These are phyloP conservation scores for Lecanicillium sp. DNA, from an alignment of 2,329 filamentous ascomycete species.

Conservation along the genomic window DNA sequence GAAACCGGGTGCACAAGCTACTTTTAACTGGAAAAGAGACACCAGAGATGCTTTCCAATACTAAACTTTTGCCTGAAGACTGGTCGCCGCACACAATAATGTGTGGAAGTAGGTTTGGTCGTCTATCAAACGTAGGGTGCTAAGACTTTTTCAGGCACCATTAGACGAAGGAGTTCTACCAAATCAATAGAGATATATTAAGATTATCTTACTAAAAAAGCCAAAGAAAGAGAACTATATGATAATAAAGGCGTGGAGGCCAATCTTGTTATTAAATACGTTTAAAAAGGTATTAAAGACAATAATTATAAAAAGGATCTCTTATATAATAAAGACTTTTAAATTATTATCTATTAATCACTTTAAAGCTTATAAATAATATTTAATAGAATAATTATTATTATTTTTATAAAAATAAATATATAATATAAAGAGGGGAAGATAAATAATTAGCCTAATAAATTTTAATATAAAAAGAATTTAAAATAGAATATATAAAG, in stretches of 20 bases:
- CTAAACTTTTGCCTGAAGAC: constrained; percentile 50
- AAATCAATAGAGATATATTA: no score
- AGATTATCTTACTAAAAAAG: no score
- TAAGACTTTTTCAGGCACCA: no score
- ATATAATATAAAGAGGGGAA: constrained; percentile 12
- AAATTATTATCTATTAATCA: constrained; percentile 14
- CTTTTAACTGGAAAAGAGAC: constrained; percentile 49
- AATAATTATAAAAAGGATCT: no score
- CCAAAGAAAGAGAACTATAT: no score
- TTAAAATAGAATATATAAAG: constrained; percentile 34
- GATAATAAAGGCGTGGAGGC: no score
- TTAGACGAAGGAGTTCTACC: no score
- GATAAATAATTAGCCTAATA: constrained; percentile 26
- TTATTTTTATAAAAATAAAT: constrained; percentile 13
- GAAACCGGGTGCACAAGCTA: constrained; percentile 48
- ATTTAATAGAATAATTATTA: constrained; percentile 16
- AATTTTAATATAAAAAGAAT: constrained; percentile 36
- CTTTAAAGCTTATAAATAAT: constrained; percentile 14
- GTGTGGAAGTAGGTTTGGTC: no score
- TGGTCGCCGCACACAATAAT: constrained; percentile 52
- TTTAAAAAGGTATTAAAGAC: no score
- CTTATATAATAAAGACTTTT: no score
- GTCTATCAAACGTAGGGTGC: no score
- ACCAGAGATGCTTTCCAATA: constrained; percentile 50
- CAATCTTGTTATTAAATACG: no score